Evolutionary conservation across 176 grass and related monocot genomes (phyloP).

Genomic region (Saccharum spontaneum): DNA sequence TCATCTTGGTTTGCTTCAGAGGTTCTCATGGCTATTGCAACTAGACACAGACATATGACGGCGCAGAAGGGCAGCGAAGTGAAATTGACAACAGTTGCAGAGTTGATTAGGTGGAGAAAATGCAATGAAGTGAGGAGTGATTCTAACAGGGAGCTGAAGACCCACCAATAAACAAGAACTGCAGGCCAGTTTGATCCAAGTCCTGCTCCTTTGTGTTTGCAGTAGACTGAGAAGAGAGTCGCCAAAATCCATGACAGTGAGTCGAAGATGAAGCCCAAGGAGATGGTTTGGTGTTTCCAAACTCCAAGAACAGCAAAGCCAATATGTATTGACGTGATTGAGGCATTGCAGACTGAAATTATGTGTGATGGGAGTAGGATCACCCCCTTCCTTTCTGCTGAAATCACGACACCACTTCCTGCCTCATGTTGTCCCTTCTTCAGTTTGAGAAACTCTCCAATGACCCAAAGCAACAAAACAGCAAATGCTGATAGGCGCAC

Average conservation of each 20-base stretch:
- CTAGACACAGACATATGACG: conserved; percentile 41
- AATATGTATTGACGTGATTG: conserved; percentile 31
- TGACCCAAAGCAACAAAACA: conserved; percentile 46
- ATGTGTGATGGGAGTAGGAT: conserved; percentile 9
- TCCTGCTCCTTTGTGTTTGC: conserved; percentile 31
- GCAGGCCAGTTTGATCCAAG: conserved; percentile 34
- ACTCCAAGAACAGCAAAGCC: conserved; percentile 24
- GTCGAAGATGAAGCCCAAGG: conserved; percentile 30
- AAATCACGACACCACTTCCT: not conserved
- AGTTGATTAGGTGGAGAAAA: conserved; percentile 25
- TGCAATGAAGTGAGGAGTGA: conserved; percentile 34
- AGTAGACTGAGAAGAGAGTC: conserved; percentile 43
- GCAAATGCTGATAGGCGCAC: conserved; percentile 30
- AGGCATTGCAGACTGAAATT: conserved; percentile 34
- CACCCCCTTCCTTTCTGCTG: not conserved
- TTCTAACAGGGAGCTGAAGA: conserved; percentile 48
- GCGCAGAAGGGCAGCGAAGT: conserved; percentile 42
- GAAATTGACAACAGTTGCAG: conserved; percentile 33
- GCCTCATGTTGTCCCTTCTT: not conserved
- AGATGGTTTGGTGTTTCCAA: conserved; percentile 28
- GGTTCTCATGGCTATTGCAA: conserved; percentile 26
- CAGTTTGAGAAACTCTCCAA: conserved; percentile 14
- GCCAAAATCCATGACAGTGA: conserved; percentile 55
- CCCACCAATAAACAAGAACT: conserved; percentile 70
- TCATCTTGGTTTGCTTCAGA: conserved; percentile 15